Evolutionary conservation across 1,139 yeast genomes (phyloP).

Genomic region (Yamadazyma spencermartinsiae): DNA sequence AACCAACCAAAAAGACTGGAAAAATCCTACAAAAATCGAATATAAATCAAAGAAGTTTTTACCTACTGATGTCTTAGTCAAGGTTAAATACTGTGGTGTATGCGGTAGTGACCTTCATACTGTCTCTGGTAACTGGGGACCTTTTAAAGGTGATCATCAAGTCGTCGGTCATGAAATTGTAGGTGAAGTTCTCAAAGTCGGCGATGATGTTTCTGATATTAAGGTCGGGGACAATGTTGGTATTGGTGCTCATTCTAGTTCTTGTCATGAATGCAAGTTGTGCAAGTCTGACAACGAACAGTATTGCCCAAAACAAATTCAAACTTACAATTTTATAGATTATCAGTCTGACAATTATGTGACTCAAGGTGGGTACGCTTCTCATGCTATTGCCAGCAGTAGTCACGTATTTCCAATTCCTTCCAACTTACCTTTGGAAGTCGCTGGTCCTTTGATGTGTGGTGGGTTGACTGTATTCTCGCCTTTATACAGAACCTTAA

Average conservation of each 20-base stretch:
- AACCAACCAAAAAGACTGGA: conserved; percentile 34
- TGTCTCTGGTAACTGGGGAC: conserved; percentile 43
- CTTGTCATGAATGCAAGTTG: conserved; percentile 49
- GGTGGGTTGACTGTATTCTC: conserved; percentile 64
- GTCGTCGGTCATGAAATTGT: conserved; percentile 51
- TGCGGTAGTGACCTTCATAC: conserved; percentile 61
- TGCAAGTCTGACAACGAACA: conserved; percentile 50
- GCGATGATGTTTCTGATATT: conserved; percentile 45
- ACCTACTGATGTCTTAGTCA: conserved; percentile 43
- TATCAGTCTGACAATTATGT: conserved; percentile 30
- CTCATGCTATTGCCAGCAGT: conserved; percentile 54
- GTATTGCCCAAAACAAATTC: conserved; percentile 43
- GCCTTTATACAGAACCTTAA: conserved; percentile 42
- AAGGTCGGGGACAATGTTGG: conserved; percentile 62
- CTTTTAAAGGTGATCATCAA: conserved; percentile 38
- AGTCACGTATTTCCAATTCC: conserved; percentile 57
- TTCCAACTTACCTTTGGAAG: conserved; percentile 41
- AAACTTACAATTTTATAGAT: conserved; percentile 47
- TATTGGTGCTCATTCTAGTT: conserved; percentile 52
- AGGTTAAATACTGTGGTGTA: conserved; percentile 52
- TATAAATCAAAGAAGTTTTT: conserved; percentile 39
- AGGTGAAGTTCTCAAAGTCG: conserved; percentile 49
- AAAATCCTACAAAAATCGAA: conserved; percentile 37
- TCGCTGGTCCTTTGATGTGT: conserved; percentile 66
- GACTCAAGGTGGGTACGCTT: conserved; percentile 63